Percentiles rank a stretch among this genome's conserved stretches.
phyloP scores from a whole-genome alignment of 495 filamentous ascomycete species.

The Aspergillus leporis region DNA sequence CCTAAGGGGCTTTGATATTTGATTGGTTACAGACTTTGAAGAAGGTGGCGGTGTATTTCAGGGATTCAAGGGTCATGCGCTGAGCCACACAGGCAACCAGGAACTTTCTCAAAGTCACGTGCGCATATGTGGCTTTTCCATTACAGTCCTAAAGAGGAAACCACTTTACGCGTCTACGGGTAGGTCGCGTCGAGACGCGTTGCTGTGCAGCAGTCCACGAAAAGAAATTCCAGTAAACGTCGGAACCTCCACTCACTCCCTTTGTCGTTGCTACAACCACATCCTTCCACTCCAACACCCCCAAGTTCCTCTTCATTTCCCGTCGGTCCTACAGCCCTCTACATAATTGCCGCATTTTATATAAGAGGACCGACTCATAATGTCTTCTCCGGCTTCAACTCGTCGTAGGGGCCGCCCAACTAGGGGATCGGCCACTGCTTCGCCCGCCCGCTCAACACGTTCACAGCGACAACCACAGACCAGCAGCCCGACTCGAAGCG shows the following conservation, averaged over 20 bases:
- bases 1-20: not conserved
- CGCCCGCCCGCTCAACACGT: too few species aligned
- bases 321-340: slow-evolving; percentile 13
- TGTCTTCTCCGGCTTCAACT: slow-evolving; percentile 52
- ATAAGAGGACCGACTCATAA: slow-evolving; percentile 24
- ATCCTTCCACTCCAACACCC: slow-evolving; percentile 15
- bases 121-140: slow-evolving; percentile 14
- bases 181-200: slow-evolving; percentile 34
- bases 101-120: slow-evolving; percentile 10
- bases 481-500: slow-evolving; percentile 46
- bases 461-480: too few species aligned
- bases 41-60: not conserved
- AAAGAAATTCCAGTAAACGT: slow-evolving; percentile 13
- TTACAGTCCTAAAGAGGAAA: too few species aligned
- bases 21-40: not conserved
- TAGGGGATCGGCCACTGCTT: too few species aligned
- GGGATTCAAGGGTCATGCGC: too few species aligned
- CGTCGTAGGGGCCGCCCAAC: slow-evolving; percentile 44
- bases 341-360: slow-evolving; percentile 1
- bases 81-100: too few species aligned
- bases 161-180: slow-evolving; percentile 45
- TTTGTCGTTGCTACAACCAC: slow-evolving; percentile 12
- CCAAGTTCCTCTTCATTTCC: slow-evolving; percentile 22
- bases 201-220: slow-evolving; percentile 12
- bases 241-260: slow-evolving; percentile 10